A percentile compares a stretch with the other conserved stretches of the same genome.
Conservation (phyloP, 1,284 basidiomycete genomes). For the Pseudozyma thailandica region DNA sequence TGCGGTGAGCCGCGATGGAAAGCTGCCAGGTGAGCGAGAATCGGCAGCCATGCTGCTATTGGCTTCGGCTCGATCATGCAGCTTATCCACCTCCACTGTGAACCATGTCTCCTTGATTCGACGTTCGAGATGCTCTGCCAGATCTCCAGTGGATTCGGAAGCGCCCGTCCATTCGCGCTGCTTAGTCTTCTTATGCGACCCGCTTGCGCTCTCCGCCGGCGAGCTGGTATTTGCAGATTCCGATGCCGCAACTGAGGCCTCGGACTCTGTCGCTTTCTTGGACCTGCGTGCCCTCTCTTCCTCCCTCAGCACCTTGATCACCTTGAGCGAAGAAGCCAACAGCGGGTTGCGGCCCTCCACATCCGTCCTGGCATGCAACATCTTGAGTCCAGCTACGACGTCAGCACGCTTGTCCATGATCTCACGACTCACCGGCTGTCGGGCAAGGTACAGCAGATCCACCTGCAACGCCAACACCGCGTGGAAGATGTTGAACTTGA, state of each 20-base stretch:
- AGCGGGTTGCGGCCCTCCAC: constrained; percentile 40
- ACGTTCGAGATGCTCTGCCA: constrained; percentile 43
- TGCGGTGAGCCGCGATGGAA: background rate
- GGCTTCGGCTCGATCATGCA: constrained; percentile 18
- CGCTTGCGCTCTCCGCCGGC: constrained; percentile 10
- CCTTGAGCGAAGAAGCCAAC: constrained; percentile 46
- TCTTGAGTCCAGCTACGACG: constrained; percentile 44
- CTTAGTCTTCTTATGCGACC: constrained; percentile 17
- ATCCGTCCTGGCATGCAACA: constrained; percentile 45
- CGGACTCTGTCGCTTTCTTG: constrained; percentile 2
- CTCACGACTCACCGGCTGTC: constrained; percentile 37
- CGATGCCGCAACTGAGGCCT: constrained; percentile 8
- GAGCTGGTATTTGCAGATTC: constrained; percentile 12
- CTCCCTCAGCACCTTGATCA: constrained; percentile 46
- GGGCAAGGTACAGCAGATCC: constrained; percentile 36
- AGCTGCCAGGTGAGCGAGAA: constrained; percentile 3
- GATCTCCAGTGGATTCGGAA: constrained; percentile 41
- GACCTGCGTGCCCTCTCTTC: constrained; percentile 36
- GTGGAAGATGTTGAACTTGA: constrained; percentile 52
- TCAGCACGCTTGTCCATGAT: constrained; percentile 40
- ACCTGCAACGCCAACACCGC: constrained; percentile 46
- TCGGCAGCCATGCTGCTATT: constrained; percentile 16
- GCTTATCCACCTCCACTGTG: constrained; percentile 20
- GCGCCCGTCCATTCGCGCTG: constrained; percentile 36
- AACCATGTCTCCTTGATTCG: constrained; percentile 40